Conservation (phyloP, 192 early-diverging fungal genomes). For the Entomortierella beljakovae region DNA sequence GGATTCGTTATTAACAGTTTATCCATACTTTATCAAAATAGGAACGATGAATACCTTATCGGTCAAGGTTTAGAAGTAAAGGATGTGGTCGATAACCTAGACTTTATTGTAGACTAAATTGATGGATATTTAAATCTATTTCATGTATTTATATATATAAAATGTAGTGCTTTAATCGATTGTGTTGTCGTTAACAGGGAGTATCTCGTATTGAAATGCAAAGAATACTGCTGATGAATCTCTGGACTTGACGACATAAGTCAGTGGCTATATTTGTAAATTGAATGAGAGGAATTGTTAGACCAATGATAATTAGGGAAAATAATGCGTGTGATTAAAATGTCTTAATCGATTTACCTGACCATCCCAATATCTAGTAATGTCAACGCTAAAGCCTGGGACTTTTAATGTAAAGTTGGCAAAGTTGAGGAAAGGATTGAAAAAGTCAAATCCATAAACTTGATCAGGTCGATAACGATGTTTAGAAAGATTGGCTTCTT, state of each 20-base stretch:
- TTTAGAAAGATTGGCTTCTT: slow-evolving; percentile 56
- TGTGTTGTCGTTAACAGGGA: slow-evolving; percentile 34
- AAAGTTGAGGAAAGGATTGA: slow-evolving; percentile 65
- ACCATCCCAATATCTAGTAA: slow-evolving; percentile 65
- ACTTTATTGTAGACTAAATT: slow-evolving; percentile 27
- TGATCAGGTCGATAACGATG: slow-evolving; percentile 71
- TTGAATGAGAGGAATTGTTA: background rate
- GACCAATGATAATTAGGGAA: too few relatives aligned
- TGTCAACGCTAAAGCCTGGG: slow-evolving; percentile 61
- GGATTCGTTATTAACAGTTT: background rate
- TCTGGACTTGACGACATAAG: slow-evolving; percentile 75
- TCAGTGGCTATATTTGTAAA: slow-evolving; percentile 70
- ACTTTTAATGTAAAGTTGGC: slow-evolving; percentile 54
- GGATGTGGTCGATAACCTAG: slow-evolving; percentile 41
- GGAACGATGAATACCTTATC: slow-evolving; percentile 64
- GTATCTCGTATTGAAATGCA: slow-evolving; percentile 74
- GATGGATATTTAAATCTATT: background rate
- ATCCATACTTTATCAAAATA: slow-evolving; percentile 3
- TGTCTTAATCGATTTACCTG: too few relatives aligned
- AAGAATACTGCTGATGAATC: slow-evolving; percentile 72
- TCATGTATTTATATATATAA: too few relatives aligned
- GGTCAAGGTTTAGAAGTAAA: slow-evolving; percentile 42
- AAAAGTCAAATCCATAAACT: slow-evolving; percentile 81
- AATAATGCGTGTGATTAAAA: too few relatives aligned
- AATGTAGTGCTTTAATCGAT: slow-evolving; percentile 33